Evolutionary conservation across 306 rosid species (phyloP).

Genomic region (Sechiopsis laciniata): DNA sequence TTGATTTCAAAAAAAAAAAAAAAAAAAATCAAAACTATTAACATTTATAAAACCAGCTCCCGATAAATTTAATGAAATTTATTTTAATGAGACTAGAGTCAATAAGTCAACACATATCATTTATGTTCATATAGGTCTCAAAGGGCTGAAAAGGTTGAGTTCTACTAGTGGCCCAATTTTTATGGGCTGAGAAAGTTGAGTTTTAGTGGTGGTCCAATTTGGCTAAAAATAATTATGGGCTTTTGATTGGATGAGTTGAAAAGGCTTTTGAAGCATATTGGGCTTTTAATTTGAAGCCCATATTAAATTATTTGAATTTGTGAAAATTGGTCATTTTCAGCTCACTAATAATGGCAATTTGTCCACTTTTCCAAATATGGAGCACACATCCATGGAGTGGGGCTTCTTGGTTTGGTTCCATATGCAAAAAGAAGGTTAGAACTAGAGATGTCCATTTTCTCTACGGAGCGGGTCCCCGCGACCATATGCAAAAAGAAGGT

Average conservation of each 20-base stretch:
- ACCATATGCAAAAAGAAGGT: too few relatives aligned
- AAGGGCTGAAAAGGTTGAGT: background rate
- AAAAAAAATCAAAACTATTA: too few relatives aligned
- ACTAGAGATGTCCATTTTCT: too few relatives aligned
- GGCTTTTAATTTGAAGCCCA: constrained; percentile 10
- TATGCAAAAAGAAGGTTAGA: too few relatives aligned
- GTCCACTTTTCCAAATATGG: too few relatives aligned
- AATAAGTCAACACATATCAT: background rate
- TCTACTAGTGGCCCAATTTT: background rate
- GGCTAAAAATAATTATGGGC: background rate
- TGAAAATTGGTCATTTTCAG: background rate
- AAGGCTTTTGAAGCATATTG: background rate
- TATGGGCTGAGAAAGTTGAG: background rate
- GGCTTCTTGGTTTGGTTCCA: background rate
- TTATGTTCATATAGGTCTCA: background rate
- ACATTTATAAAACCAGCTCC: too few relatives aligned
- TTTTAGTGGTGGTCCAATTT: background rate
- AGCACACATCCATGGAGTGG: too few relatives aligned
- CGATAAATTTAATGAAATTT: too few relatives aligned
- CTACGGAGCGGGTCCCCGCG: too few relatives aligned
- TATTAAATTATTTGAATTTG: background rate
- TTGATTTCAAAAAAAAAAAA: too few relatives aligned
- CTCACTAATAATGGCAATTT: background rate
- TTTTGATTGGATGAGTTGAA: background rate
- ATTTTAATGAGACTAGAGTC: background rate